Percentiles rank a stretch among this genome's conserved stretches.
phyloP scores from a whole-genome alignment of 108 stramenopile genomes.

The Cylindrotheca fusiformis region DNA sequence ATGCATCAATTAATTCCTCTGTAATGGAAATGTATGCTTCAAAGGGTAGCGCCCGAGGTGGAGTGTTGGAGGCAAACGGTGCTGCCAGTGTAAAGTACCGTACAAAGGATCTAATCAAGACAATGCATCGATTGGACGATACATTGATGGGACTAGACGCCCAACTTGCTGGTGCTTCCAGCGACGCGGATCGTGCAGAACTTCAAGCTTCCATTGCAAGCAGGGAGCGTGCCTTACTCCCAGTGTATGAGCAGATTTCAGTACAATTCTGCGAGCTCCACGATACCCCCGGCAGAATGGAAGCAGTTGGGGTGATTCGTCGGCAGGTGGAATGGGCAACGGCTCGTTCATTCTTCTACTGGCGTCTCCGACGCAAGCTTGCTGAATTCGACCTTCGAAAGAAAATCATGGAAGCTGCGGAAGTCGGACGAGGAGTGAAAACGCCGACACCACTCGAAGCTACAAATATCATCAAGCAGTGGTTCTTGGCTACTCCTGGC shows the following conservation, averaged over 20 bases:
- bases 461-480: constrained; percentile 69
- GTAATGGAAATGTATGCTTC: constrained; percentile 99
- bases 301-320: constrained; percentile 96
- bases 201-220: constrained; percentile 43
- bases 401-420: constrained; percentile 74
- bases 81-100: constrained; percentile 97
- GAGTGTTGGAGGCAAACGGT: constrained; percentile 98
- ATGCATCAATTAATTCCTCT: constrained; percentile 96
- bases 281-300: constrained; percentile 99
- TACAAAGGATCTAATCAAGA: constrained; percentile 84
- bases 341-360: constrained; percentile 93
- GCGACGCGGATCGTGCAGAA: constrained; percentile 27
- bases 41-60: constrained; percentile 81
- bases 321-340: constrained; percentile 89
- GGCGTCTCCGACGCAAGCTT: constrained; percentile 95
- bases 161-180: constrained; percentile 50
- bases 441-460: constrained; percentile 69
- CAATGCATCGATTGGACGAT: constrained; percentile 95
- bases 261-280: constrained; percentile 99
- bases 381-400: constrained; percentile 94
- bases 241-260: constrained; percentile 93
- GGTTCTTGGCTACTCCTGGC: constrained; percentile 73
- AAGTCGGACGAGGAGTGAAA: constrained; percentile 76
- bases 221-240: constrained; percentile 81
- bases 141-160: constrained; percentile 72